These are phyloP conservation scores for Lentinula aciculospora DNA, from an alignment of 768 basidiomycete genomes.

Conservation along the genomic window DNA sequence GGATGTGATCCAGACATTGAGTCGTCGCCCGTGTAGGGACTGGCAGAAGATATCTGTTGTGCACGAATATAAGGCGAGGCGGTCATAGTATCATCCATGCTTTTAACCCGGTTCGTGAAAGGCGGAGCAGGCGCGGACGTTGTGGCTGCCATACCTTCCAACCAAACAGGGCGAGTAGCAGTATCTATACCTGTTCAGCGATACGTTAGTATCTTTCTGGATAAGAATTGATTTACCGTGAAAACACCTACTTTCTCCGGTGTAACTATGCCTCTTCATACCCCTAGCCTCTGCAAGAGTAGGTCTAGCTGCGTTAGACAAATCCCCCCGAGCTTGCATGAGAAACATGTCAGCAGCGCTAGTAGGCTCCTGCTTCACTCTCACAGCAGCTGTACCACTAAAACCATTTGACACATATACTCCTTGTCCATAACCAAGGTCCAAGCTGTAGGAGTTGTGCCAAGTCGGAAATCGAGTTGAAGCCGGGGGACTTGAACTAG, in stretches of 20 bases:
- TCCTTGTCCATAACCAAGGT: not conserved
- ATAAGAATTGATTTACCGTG: not conserved
- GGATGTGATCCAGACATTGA: not conserved
- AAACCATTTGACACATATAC: not conserved
- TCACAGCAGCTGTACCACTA: not conserved
- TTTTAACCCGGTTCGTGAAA: not conserved
- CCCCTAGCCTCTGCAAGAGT: constrained; percentile 11
- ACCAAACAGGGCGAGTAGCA: not conserved
- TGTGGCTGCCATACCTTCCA: not conserved
- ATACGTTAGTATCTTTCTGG: not conserved
- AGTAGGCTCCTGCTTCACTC: constrained; percentile 17
- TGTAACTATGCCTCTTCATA: constrained; percentile 5
- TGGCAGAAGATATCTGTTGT: not conserved
- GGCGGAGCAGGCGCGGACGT: not conserved
- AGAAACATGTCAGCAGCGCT: constrained; percentile 66
- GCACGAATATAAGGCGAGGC: not conserved
- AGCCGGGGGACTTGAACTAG: not conserved
- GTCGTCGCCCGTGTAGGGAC: not conserved
- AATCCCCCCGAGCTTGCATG: constrained; percentile 55
- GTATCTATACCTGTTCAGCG: not conserved
- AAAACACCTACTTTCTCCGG: constrained; percentile 11
- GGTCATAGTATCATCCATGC: not conserved
- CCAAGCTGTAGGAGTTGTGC: not conserved
- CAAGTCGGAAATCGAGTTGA: not conserved
- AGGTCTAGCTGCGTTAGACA: constrained; percentile 27